Base-by-base conservation (phyloP, 2,329 filamentous ascomycete genomes). In the Lasiodiplodia sp. region DNA sequence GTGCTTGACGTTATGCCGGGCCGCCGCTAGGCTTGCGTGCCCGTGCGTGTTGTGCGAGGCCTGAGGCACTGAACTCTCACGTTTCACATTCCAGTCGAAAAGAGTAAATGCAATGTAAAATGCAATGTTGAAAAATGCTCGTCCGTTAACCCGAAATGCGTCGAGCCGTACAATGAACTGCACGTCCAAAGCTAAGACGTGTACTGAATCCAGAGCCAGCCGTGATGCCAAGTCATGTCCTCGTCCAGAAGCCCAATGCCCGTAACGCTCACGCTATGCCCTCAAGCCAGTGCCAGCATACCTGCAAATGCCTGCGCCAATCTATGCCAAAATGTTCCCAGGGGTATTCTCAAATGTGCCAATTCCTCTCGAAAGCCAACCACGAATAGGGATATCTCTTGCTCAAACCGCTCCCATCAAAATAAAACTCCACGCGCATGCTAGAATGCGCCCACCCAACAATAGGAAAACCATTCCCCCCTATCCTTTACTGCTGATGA, bases 371-470 rank as follows among this genome's bases (percentile, higher is more conserved):
- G 49, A 52, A 51, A 52, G 40, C 34, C 65, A 57, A 58, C 40
- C 53, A 49, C 55, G 53, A 57, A 60, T 52, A 58, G 44, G 65
- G 65, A 67, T 67, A 67, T 67, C 65, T 67, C 65, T 67, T 67
- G n/a, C 21, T 60, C 53, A 6, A 23, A 37, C 60, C 60, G 37
- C 47, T 10, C 44, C n/a, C 28, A 25, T 49, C 11, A 53, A 55
- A 55, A 56, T 47, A 28, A 49, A 67, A 67, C 65, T 52, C 65
- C 55, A 51, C 44, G 38, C 53, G 31, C 47, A 60, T 60, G 44
- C 55, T 64, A 64, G n/a, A 21, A 51, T 52, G 37, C 60, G 60
- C 31, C 47, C 34, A n/a, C 31, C 60, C 23, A 52, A 25, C 18
- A 21, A 47, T 47, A 47, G 23, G 25, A 38, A 37, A 25, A 7